Base-by-base conservation (phyloP, 352 stramenopile species). In the Pythium phragmitis region DNA sequence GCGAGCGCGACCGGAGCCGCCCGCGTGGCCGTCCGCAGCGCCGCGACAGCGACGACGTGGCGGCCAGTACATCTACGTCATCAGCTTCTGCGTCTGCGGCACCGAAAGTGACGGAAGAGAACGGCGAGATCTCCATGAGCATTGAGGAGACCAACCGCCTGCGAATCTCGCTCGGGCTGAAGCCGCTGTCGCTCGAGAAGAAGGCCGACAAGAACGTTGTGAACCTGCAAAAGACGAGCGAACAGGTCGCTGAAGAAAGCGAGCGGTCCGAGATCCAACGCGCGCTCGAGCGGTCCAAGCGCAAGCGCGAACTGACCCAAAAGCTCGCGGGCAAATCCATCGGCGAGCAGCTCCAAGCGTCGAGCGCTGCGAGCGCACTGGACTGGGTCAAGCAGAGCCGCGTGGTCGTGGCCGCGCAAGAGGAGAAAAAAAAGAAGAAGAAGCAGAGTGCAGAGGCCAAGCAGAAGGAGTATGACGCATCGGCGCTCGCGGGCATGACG, bases 401-500 rank as follows among this genome's bases (percentile, higher is more conserved):
- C n/a, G 77, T 69, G 28, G 64, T 33, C 53, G 61, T 73, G 57
- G 60, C 67, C 23, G 55, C 42, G 43, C 34, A 21, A 21, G 21
- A 36, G 28, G 41, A 68, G 41, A 65, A 68, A 19, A 65, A 68
- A 19, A 47, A 60, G 46, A 47, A 67, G n/a, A 50, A 43, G 9
- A 7, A 33, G 12, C 41, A 52, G 41, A 28, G 23, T 7, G 28
- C 28, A 23, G 28, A 16, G 34, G 17, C 47, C 26, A 46, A 67
- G 11, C 16, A 63, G 7, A 52, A 53, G 17, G 64, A 68, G 6
- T 97, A 97, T 68, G 78, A 80, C 39, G 76, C 87, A 2, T 46
- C 71, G 7, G 87, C 96, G 34, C 70, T 98, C 6, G 78, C 89
- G 7, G 92, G 91, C 0, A 79, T 98, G 60, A 90, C 86, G n/a